Conservation (phyloP, 2,329 filamentous ascomycete species). For the Fusarium chlamydosporum region DNA sequence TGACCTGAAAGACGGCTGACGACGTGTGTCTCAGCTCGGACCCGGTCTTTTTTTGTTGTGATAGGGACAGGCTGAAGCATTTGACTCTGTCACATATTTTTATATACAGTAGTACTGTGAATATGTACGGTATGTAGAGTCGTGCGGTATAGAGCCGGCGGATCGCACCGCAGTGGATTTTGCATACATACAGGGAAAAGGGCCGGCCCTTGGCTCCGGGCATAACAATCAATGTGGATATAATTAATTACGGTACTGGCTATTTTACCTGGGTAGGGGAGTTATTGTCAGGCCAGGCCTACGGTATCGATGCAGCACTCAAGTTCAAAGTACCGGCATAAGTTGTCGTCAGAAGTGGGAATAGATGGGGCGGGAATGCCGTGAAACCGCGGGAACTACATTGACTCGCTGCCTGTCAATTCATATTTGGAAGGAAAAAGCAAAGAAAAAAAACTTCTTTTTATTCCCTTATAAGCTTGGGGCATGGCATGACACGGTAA, state of each 20-base stretch:
- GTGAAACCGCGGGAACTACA: slow-evolving; percentile 35
- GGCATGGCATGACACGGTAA: neutral
- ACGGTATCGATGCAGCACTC: slow-evolving; percentile 15
- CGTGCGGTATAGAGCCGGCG: neutral
- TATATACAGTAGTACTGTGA: neutral
- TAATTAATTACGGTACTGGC: neutral
- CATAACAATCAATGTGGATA: slow-evolving; percentile 6
- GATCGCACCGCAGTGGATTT: slow-evolving; percentile 8
- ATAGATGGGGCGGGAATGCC: slow-evolving; percentile 45
- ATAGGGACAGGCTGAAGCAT: slow-evolving; percentile 2
- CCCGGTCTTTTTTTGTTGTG: slow-evolving; percentile 5
- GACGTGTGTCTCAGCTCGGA: slow-evolving; percentile 3
- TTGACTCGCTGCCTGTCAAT: slow-evolving; percentile 13
- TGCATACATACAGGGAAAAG: neutral
- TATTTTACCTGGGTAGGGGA: neutral
- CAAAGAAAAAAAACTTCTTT: slow-evolving; percentile 28
- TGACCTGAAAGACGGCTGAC: slow-evolving; percentile 10
- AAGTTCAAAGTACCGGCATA: slow-evolving; percentile 39
- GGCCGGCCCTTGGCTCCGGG: slow-evolving; percentile 1
- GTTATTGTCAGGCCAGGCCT: neutral
- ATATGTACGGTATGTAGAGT: neutral
- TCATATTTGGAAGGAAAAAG: slow-evolving; percentile 16
- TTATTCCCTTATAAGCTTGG: neutral
- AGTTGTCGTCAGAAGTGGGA: slow-evolving; percentile 42
- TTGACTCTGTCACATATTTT: slow-evolving; percentile 2